Conservation (phyloP, 2,329 filamentous ascomycete genomes). For the Fusarium sp. region DNA sequence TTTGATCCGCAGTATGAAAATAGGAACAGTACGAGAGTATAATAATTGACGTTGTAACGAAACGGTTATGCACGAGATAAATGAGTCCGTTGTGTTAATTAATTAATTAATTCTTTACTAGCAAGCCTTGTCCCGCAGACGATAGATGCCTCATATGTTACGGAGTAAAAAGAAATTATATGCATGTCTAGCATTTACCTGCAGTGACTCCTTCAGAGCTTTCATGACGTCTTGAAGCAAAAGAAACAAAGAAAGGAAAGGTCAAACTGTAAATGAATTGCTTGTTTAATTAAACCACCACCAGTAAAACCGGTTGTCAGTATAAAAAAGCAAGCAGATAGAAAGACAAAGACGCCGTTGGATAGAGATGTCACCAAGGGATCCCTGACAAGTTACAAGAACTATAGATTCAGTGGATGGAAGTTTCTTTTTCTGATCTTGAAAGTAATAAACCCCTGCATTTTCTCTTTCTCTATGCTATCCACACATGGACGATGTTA, state of each 20-base stretch:
- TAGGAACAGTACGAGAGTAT: too few relatives aligned
- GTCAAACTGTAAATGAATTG: background rate
- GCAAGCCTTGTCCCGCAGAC: slow-evolving; percentile 4
- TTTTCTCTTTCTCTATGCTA: background rate
- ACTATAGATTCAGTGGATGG: background rate
- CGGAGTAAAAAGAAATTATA: slow-evolving; percentile 8
- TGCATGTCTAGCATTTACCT: slow-evolving; percentile 20
- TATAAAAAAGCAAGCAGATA: background rate
- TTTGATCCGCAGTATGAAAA: background rate
- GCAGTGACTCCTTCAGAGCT: background rate
- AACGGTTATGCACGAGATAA: slow-evolving; percentile 17
- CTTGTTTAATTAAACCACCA: background rate
- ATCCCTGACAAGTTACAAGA: background rate
- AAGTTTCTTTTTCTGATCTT: slow-evolving; percentile 2
- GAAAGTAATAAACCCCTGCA: background rate
- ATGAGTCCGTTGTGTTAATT: background rate
- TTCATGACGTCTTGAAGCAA: background rate
- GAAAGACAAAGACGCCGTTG: background rate
- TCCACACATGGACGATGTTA: background rate
- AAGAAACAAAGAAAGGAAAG: background rate
- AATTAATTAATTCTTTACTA: slow-evolving; percentile 3
- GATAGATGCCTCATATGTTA: background rate
- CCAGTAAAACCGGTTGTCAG: background rate
- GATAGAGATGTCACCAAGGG: background rate
- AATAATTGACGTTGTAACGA: background rate